Percentiles rank a stretch among this genome's conserved stretches.
Evolutionary conservation across 2,329 filamentous ascomycete genomes (phyloP).

Genomic region (Microthyrium microscopicum): DNA sequence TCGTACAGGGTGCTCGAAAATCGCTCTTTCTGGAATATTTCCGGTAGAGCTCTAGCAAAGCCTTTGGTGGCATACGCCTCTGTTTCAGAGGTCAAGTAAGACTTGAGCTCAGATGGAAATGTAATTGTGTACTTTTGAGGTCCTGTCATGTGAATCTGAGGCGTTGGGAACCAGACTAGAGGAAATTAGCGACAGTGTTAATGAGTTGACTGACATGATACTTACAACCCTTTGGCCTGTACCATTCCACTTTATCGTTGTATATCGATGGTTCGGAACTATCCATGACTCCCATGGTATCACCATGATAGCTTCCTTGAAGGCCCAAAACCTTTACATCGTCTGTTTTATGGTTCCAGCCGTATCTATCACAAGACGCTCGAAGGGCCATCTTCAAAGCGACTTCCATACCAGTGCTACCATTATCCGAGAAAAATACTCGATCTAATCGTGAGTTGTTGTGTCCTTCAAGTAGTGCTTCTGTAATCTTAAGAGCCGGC

Average conservation of each 20-base stretch:
- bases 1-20: too few relatives aligned
- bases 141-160: too few relatives aligned
- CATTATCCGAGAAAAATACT: slow-evolving; percentile 72
- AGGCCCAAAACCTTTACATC: slow-evolving; percentile 54
- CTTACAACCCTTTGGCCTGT: slow-evolving; percentile 49
- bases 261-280: slow-evolving; percentile 60
- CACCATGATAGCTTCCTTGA: slow-evolving; percentile 70
- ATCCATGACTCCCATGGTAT: slow-evolving; percentile 82
- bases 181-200: too few relatives aligned
- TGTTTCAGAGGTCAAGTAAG: too few relatives aligned
- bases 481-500: slow-evolving; percentile 54
- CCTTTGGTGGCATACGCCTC: too few relatives aligned
- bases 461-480: slow-evolving; percentile 42
- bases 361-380: slow-evolving; percentile 49
- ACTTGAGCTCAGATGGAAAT: too few relatives aligned
- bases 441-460: slow-evolving; percentile 48
- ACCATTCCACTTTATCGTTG: slow-evolving; percentile 79
- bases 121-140: too few relatives aligned
- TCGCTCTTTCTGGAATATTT: too few relatives aligned
- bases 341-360: slow-evolving; percentile 41
- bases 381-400: slow-evolving; percentile 72
- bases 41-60: too few relatives aligned
- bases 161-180: too few relatives aligned
- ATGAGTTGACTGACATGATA: not conserved
- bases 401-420: slow-evolving; percentile 70